A percentile compares a stretch with the other conserved stretches of the same genome.
phyloP scores from a whole-genome alignment of 2,329 filamentous ascomycete species.

The Aspergillus sp. region DNA sequence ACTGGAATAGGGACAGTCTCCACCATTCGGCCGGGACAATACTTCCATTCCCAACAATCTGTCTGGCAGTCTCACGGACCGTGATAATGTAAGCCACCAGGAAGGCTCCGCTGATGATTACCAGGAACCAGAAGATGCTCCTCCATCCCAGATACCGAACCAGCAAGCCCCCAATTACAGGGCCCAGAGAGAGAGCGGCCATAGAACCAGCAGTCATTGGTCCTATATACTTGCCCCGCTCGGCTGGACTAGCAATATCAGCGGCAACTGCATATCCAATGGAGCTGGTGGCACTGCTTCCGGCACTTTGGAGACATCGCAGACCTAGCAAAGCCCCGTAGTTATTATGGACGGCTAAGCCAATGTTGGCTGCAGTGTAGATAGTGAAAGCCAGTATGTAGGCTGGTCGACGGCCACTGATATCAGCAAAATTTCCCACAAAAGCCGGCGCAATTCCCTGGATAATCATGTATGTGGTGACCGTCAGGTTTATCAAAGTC shows the following conservation, averaged over 20 bases:
- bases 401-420: slow-evolving; percentile 23
- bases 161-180: slow-evolving; percentile 24
- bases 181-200: slow-evolving; percentile 21
- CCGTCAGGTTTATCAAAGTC: slow-evolving; percentile 22
- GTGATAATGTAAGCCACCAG: slow-evolving; percentile 9
- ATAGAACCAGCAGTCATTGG: slow-evolving; percentile 18
- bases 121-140: slow-evolving; percentile 28
- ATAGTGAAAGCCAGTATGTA: slow-evolving; percentile 22
- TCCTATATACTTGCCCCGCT: slow-evolving; percentile 26
- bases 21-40: slow-evolving; percentile 19
- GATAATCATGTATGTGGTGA: slow-evolving; percentile 24
- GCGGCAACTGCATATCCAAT: slow-evolving; percentile 26
- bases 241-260: slow-evolving; percentile 24
- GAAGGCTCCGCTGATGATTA: slow-evolving; percentile 16
- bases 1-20: slow-evolving; percentile 16
- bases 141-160: slow-evolving; percentile 19
- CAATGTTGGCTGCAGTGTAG: slow-evolving; percentile 27
- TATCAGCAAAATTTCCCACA: slow-evolving; percentile 25
- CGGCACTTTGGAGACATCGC: slow-evolving; percentile 25
- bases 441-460: slow-evolving; percentile 26
- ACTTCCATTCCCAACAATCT: slow-evolving; percentile 27
- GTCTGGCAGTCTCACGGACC: slow-evolving; percentile 26
- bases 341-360: slow-evolving; percentile 23
- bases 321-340: slow-evolving; percentile 24
- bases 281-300: slow-evolving; percentile 20